phyloP scores from a whole-genome alignment of 352 stramenopile species.

The Aphanomyces cochlioides region DNA sequence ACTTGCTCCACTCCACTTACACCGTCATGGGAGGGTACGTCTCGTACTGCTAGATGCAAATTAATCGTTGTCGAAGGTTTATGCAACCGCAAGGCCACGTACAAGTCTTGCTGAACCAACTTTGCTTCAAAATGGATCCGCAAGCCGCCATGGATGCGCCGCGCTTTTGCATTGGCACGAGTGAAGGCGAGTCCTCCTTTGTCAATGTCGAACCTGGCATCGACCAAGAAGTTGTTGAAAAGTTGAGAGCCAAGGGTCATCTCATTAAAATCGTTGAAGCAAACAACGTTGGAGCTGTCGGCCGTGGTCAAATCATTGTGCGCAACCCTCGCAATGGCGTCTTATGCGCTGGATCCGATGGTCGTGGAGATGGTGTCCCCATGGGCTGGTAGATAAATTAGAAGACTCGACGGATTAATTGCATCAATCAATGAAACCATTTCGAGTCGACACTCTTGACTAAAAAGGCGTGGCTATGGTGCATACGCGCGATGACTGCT shows the following conservation, averaged over 20 bases:
- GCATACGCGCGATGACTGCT: slow-evolving; percentile 84
- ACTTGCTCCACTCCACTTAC: slow-evolving; percentile 90
- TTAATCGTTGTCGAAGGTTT: slow-evolving; percentile 54
- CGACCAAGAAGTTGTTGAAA: slow-evolving; percentile 52
- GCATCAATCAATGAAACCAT: slow-evolving; percentile 18
- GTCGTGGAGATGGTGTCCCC: slow-evolving; percentile 91
- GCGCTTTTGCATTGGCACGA: slow-evolving; percentile 90
- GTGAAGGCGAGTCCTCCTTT: slow-evolving; percentile 49
- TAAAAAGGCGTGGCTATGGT: slow-evolving; percentile 78
- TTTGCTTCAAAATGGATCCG: slow-evolving; percentile 74
- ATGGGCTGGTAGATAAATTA: slow-evolving; percentile 56
- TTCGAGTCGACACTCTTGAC: slow-evolving; percentile 13
- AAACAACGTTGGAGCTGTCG: slow-evolving; percentile 52
- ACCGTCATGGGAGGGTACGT: slow-evolving; percentile 68
- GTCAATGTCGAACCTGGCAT: slow-evolving; percentile 76
- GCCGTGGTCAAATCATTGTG: slow-evolving; percentile 83
- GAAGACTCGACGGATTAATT: too few species aligned
- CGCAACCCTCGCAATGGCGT: slow-evolving; percentile 78
- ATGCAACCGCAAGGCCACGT: slow-evolving; percentile 98
- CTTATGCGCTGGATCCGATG: slow-evolving; percentile 93
- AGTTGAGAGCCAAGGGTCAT: slow-evolving; percentile 80
- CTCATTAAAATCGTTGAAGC: slow-evolving; percentile 41
- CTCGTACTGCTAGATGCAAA: neutral
- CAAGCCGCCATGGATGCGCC: slow-evolving; percentile 91
- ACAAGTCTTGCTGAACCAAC: slow-evolving; percentile 90